Evolutionary conservation across 176 grass and related monocot species (phyloP).

Genomic region (Oryza glumipatula): DNA sequence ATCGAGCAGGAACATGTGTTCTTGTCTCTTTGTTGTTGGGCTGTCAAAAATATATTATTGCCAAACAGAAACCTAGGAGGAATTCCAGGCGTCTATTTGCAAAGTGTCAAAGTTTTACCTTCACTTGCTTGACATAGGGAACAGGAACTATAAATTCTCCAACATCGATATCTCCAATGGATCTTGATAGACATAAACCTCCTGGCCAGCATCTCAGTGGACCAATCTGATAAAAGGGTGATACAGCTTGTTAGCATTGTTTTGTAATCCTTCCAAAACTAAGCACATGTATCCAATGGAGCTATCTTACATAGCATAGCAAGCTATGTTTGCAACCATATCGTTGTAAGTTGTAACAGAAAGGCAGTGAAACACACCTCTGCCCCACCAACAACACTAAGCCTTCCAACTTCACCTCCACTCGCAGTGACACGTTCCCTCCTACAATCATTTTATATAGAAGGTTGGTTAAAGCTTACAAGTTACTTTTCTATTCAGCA

Average conservation of each 20-base stretch:
- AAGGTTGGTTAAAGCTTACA: constrained; percentile 12
- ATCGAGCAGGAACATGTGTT: not conserved
- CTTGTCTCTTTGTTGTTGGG: not conserved
- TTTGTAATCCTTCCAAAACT: constrained; percentile 33
- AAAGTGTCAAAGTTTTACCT: constrained; percentile 53
- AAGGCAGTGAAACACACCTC: constrained; percentile 57
- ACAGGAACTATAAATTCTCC: constrained; percentile 97
- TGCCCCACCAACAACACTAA: constrained; percentile 93
- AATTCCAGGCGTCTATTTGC: constrained; percentile 1
- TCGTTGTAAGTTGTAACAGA: constrained; percentile 19
- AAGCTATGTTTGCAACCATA: constrained; percentile 18
- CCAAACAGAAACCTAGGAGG: not conserved
- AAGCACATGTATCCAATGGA: constrained; percentile 7
- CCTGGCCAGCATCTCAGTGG: constrained; percentile 95
- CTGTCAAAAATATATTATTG: not conserved
- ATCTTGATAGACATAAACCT: constrained; percentile 90
- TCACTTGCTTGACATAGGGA: constrained; percentile 97
- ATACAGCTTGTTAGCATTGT: constrained; percentile 4
- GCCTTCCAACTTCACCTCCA: constrained; percentile 97
- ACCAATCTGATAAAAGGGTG: constrained; percentile 68
- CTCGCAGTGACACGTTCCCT: constrained; percentile 93
- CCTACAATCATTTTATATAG: constrained; percentile 55
- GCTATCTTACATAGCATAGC: constrained; percentile 21
- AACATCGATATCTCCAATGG: constrained; percentile 96
- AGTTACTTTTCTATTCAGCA: not conserved